These are phyloP conservation scores for Alternaria hordeiaustralica DNA, from an alignment of 2,329 filamentous ascomycete genomes.

Conservation along the genomic window DNA sequence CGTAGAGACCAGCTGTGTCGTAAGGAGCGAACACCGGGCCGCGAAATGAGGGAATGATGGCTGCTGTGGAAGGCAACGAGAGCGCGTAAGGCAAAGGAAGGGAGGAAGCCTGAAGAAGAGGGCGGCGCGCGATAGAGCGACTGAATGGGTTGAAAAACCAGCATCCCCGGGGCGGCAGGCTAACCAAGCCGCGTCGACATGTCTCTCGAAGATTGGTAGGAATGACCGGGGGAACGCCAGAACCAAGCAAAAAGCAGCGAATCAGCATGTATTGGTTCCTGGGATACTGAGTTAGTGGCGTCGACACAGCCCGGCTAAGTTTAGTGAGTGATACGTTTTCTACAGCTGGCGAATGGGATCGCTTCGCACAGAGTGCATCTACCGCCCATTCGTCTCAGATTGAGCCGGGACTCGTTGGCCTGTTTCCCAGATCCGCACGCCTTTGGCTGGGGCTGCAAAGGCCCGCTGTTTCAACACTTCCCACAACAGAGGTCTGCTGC, in stretches of 20 bases:
- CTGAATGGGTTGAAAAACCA: constrained; percentile 29
- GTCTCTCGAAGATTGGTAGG: constrained; percentile 37
- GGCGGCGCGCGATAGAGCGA: constrained; percentile 19
- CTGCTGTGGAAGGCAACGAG: constrained; percentile 32
- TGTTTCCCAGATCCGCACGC: constrained; percentile 20
- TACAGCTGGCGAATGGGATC: constrained; percentile 19
- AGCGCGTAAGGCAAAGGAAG: constrained; percentile 34
- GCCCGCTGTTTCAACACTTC: constrained; percentile 31
- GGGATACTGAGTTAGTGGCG: constrained; percentile 6
- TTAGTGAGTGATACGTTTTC: constrained; percentile 28
- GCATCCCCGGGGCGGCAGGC: constrained; percentile 19
- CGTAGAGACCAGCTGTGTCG: constrained; percentile 43
- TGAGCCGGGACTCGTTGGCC: constrained; percentile 19
- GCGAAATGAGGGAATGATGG: constrained; percentile 36
- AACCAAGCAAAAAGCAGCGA: constrained; percentile 26
- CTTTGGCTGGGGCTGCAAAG: constrained; percentile 15
- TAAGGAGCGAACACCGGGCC: constrained; percentile 51
- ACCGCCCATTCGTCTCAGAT: constrained; percentile 37
- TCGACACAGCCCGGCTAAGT: constrained; percentile 17
- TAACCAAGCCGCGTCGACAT: constrained; percentile 30
- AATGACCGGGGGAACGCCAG: constrained; percentile 27
- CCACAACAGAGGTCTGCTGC: constrained; percentile 12
- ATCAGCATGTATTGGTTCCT: constrained; percentile 18
- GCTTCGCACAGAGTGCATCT: constrained; percentile 9
- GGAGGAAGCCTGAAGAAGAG: constrained; percentile 36